Conservation (phyloP, 192 early-diverging fungal species). For the Chytriomyces sp. region DNA sequence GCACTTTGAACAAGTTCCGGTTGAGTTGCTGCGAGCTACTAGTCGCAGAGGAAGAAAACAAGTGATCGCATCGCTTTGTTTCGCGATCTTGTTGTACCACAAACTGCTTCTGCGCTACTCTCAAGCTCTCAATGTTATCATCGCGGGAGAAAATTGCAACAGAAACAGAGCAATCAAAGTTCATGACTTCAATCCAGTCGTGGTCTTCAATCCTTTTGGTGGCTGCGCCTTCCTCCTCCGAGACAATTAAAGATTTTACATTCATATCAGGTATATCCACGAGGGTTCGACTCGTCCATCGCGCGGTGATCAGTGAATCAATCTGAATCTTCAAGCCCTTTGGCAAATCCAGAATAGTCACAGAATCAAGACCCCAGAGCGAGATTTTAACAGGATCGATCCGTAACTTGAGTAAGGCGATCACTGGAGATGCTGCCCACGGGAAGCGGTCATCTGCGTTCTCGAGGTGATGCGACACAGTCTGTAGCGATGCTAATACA, state of each 20-base stretch:
- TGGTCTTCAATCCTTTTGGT: conserved; percentile 15
- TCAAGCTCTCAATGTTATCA: conserved; percentile 50
- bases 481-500: conserved; percentile 51
- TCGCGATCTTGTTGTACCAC: conserved; percentile 63
- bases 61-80: conserved; percentile 59
- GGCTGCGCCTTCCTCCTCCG: conserved; percentile 16
- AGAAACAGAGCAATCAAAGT: conserved; percentile 56
- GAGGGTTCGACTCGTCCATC: conserved; percentile 55
- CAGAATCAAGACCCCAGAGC: conserved; percentile 57
- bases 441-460: conserved; percentile 71
- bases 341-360: conserved; percentile 51
- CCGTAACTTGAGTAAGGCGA: conserved; percentile 61
- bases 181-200: conserved; percentile 72
- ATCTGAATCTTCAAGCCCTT: conserved; percentile 65
- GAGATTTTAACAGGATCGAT: conserved; percentile 62
- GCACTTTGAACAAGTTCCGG: conserved; percentile 12
- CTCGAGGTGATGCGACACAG: conserved; percentile 65
- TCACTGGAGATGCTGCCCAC: conserved; percentile 44
- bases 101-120: conserved; percentile 61
- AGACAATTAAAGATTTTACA: conserved; percentile 54
- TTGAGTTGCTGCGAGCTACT: conserved; percentile 30
- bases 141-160: conserved; percentile 58
- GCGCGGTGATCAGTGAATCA: conserved; percentile 64
- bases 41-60: conserved; percentile 37
- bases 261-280: conserved; percentile 61